Base-by-base conservation (phyloP, 148 eudicot species). In the Heliosperma pusillum region DNA sequence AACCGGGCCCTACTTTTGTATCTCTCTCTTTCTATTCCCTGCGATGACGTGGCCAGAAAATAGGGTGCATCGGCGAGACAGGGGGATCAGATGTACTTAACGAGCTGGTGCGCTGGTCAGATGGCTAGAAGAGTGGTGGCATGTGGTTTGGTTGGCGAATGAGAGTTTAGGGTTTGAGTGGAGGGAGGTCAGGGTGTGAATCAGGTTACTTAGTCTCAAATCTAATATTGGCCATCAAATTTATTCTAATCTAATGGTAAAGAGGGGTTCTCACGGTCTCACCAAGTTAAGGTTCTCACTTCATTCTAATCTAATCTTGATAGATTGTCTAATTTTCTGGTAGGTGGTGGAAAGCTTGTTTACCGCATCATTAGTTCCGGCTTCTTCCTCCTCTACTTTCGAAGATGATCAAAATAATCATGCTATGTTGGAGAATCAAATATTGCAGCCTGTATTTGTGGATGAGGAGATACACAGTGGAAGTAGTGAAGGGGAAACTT, bases 271-370 rank as follows among this genome's bases (percentile, higher is more conserved):
- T 50, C 55, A 50, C 3, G 55, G 55, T 50, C 55, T 50, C 17
- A 13, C 55, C 55, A 50, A 50, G 55, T 50, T 50, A 50, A 50
- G 55, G 19, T 16, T 50, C 16, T 50, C 55, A 50, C 55, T 4
- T 9, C 55, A 50, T 50, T 50, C 55, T 50, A 50, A 50, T 50
- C 16, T 12, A 42, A 42, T 15, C 26, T 62, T 61, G 19, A 66
- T 36, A 1, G 36, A 65, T 66, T 76, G 80, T 62, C 75, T 11
- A 1, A 19, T 75, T 65, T 75, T 78, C 26, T 77, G 73, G 80
- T 89, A 91, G 98, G 89, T 80, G 62, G 70, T 87, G 78, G 77
- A 30, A 79, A 79, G 83, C 50, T 71, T 90, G 60, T 69, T 80
- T 55, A 75, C 82, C 65, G 78, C 81, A 68, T 72, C 74, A 62